phyloP scores from a whole-genome alignment of 2,329 filamentous ascomycete genomes.

The Epicoccum sorghinum region DNA sequence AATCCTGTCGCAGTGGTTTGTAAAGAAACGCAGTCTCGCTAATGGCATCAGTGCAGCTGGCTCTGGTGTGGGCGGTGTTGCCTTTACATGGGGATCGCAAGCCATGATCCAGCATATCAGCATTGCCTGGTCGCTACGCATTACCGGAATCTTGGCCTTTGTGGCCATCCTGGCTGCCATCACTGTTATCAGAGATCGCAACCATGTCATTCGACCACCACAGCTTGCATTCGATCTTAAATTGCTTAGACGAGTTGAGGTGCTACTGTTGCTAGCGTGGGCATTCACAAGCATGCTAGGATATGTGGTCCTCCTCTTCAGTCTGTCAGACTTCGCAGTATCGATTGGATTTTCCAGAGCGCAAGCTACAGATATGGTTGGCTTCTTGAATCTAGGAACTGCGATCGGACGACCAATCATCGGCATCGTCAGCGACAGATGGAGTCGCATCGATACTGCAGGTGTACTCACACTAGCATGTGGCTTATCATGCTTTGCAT shows the following conservation, averaged over 20 bases:
- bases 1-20: slow-evolving; percentile 53
- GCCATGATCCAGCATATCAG: slow-evolving; percentile 47
- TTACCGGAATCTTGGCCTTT: slow-evolving; percentile 44
- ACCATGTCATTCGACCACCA: slow-evolving; percentile 41
- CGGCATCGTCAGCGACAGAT: slow-evolving; percentile 54
- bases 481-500: slow-evolving; percentile 48
- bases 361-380: slow-evolving; percentile 51
- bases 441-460: slow-evolving; percentile 52
- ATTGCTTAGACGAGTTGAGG: slow-evolving; percentile 45
- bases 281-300: slow-evolving; percentile 55
- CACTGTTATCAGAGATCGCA: slow-evolving; percentile 41
- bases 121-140: slow-evolving; percentile 51
- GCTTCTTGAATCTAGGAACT: slow-evolving; percentile 56
- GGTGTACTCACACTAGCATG: slow-evolving; percentile 47
- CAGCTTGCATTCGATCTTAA: slow-evolving; percentile 45
- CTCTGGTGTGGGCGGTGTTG: slow-evolving; percentile 50
- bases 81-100: slow-evolving; percentile 38
- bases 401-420: slow-evolving; percentile 55
- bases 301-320: slow-evolving; percentile 56
- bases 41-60: slow-evolving; percentile 50
- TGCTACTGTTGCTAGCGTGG: slow-evolving; percentile 50
- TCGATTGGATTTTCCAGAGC: slow-evolving; percentile 50
- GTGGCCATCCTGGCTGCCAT: slow-evolving; percentile 39
- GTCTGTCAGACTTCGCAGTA: slow-evolving; percentile 54
- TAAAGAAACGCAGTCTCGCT: slow-evolving; percentile 46